Conservation (phyloP, 2,329 filamentous ascomycete species). For the Iodosphaeria phyllophila region DNA sequence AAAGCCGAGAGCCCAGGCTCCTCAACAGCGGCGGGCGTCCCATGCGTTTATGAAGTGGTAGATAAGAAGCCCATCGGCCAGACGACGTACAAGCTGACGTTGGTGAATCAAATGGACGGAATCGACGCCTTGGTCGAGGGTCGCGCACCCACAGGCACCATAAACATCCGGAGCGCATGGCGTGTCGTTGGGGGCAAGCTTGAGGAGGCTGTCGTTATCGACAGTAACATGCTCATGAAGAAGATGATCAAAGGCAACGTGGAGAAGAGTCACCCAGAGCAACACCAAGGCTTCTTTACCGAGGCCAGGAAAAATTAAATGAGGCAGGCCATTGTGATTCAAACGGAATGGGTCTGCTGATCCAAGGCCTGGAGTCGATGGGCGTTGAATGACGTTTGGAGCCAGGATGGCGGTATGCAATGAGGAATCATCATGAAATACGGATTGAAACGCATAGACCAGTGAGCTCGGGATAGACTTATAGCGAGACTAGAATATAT, state of each 20-base stretch:
- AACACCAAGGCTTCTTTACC: slow-evolving; percentile 7
- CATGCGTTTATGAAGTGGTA: slow-evolving; percentile 10
- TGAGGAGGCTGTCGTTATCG: slow-evolving; percentile 10
- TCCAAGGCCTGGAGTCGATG: too few species aligned
- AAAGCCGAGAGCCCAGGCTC: slow-evolving; percentile 4
- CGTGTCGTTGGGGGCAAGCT: slow-evolving; percentile 6
- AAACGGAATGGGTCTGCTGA: too few species aligned
- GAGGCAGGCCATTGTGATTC: too few species aligned
- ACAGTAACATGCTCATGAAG: slow-evolving; percentile 11
- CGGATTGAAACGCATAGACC: too few species aligned
- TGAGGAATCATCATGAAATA: too few species aligned
- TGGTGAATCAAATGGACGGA: slow-evolving; percentile 9
- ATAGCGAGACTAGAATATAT: too few species aligned
- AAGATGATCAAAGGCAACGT: slow-evolving; percentile 11
- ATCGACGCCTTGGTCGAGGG: slow-evolving; percentile 10
- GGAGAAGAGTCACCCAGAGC: slow-evolving; percentile 11
- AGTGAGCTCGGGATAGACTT: too few species aligned
- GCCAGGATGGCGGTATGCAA: too few species aligned
- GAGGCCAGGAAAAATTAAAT: too few species aligned
- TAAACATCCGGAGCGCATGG: slow-evolving; percentile 5
- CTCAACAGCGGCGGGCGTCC: slow-evolving; percentile 2
- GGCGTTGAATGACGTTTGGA: too few species aligned
- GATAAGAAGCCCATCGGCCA: slow-evolving; percentile 21
- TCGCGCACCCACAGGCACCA: slow-evolving; percentile 8
- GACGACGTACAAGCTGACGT: slow-evolving; percentile 10